A percentile compares a stretch with the other conserved stretches of the same genome.
Evolutionary conservation across 2,329 filamentous ascomycete genomes (phyloP).

Genomic region (Fusarium compactum): DNA sequence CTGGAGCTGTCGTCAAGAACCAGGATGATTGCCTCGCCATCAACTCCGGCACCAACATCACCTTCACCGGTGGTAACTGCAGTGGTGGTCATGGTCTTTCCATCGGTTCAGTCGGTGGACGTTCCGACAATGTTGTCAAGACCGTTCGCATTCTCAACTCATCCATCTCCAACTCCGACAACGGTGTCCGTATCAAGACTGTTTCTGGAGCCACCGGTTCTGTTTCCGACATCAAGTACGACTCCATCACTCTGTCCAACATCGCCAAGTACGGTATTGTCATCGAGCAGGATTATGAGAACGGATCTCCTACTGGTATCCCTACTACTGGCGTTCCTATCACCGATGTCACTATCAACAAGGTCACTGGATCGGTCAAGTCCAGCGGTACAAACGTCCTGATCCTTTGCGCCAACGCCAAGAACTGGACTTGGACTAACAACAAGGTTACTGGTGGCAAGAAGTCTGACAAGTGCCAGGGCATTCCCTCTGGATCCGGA

Average conservation of each 20-base stretch:
- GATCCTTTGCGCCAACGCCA: conserved; percentile 65
- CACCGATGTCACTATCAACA: conserved; percentile 59
- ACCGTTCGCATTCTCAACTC: conserved; percentile 63
- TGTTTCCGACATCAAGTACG: conserved; percentile 59
- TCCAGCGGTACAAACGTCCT: conserved; percentile 58
- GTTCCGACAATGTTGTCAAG: conserved; percentile 64
- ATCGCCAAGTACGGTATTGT: conserved; percentile 57
- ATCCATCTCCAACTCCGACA: conserved; percentile 64
- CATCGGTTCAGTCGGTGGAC: conserved; percentile 60
- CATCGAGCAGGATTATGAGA: conserved; percentile 61
- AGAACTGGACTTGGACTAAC: conserved; percentile 65
- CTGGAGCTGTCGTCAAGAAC: conserved; percentile 66
- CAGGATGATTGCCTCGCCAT: conserved; percentile 72
- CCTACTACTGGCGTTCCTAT: conserved; percentile 66
- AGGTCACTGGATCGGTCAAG: conserved; percentile 59
- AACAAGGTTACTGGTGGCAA: conserved; percentile 65
- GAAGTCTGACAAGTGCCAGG: conserved; percentile 47
- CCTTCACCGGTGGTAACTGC: conserved; percentile 59
- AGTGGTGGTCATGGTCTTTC: conserved; percentile 59
- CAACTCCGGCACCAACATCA: conserved; percentile 65
- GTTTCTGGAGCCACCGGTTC: conserved; percentile 59
- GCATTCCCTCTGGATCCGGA: conserved; percentile 43
- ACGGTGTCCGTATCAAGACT: conserved; percentile 66
- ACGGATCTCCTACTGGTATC: conserved; percentile 59
- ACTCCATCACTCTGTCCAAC: conserved; percentile 56